These are phyloP conservation scores for Dioscorea alata DNA, from an alignment of 106 monocot species.

Conservation along the genomic window DNA sequence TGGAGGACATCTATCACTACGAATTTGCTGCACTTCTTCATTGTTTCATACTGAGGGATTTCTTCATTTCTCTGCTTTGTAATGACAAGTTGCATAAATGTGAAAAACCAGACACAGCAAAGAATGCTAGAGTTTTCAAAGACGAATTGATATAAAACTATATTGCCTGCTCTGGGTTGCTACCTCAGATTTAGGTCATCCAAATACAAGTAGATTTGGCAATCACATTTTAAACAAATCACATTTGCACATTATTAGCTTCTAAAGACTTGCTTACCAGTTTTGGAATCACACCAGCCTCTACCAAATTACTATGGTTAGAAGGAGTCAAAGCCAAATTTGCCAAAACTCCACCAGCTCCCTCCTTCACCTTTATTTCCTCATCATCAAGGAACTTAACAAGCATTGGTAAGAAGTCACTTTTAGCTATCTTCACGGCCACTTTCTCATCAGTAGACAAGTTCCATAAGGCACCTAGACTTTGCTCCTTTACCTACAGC, in stretches of 20 bases:
- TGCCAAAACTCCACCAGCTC: slow-evolving; percentile 69
- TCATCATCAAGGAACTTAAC: slow-evolving; percentile 74
- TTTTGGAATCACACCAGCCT: slow-evolving; percentile 71
- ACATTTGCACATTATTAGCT: slow-evolving; percentile 1
- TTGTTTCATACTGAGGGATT: too few relatives aligned
- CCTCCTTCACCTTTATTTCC: slow-evolving; percentile 81
- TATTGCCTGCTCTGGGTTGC: too few relatives aligned
- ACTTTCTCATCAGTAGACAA: slow-evolving; percentile 61
- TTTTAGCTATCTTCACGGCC: slow-evolving; percentile 42
- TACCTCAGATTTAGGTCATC: not conserved
- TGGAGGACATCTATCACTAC: too few relatives aligned
- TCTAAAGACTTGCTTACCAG: slow-evolving; percentile 42
- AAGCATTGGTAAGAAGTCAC: slow-evolving; percentile 45
- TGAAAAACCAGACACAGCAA: too few relatives aligned
- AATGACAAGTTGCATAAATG: too few relatives aligned
- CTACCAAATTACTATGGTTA: slow-evolving; percentile 55
- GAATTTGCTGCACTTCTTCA: too few relatives aligned
- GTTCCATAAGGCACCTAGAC: slow-evolving; percentile 69
- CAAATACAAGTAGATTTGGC: not conserved
- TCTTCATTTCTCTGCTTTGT: too few relatives aligned
- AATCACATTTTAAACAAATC: not conserved
- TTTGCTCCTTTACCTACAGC: slow-evolving; percentile 72
- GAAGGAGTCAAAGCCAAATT: slow-evolving; percentile 56
- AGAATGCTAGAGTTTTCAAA: too few relatives aligned
- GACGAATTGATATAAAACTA: too few relatives aligned